Percentiles rank a stretch among this genome's conserved stretches.
Evolutionary conservation across 352 stramenopile genomes (phyloP).

Genomic region (Globisporangium lucens): DNA sequence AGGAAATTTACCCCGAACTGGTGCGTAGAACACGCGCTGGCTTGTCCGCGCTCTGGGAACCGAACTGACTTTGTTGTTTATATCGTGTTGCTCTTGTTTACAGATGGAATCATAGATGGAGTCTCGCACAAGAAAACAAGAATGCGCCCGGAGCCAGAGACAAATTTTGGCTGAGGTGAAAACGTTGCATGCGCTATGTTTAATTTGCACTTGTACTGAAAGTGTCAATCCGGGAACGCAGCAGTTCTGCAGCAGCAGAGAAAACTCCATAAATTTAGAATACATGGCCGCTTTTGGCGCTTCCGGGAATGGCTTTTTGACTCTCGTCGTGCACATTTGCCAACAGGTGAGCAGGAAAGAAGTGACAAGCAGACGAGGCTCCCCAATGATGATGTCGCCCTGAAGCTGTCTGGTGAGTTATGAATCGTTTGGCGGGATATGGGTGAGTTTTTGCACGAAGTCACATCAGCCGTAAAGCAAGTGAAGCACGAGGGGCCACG

Average conservation of each 20-base stretch:
- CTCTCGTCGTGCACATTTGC: background rate
- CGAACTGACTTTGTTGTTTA: background rate
- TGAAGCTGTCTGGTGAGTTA: slow-evolving; percentile 4
- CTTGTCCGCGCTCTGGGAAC: background rate
- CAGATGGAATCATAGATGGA: slow-evolving; percentile 8
- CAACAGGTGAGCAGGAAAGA: background rate
- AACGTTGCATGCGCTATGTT: background rate
- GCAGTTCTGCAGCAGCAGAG: background rate
- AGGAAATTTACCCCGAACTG: slow-evolving; percentile 36
- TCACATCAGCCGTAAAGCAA: background rate
- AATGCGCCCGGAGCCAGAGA: background rate
- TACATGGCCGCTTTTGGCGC: slow-evolving; percentile 9
- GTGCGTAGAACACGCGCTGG: slow-evolving; percentile 13
- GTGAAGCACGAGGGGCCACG: background rate
- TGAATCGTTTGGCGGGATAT: slow-evolving; percentile 8
- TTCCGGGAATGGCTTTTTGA: background rate
- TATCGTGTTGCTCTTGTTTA: background rate
- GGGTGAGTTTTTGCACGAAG: background rate
- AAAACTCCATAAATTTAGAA: slow-evolving; percentile 13
- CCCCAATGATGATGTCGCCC: background rate
- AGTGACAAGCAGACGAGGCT: background rate
- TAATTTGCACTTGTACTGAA: background rate
- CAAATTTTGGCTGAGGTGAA: background rate
- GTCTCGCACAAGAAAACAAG: too few species aligned
- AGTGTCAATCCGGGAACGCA: slow-evolving; percentile 2